Percentiles rank a stretch among this genome's conserved stretches.
These are phyloP conservation scores for Pterulicium gracile DNA, from an alignment of 1,284 basidiomycete genomes.

Conservation along the genomic window DNA sequence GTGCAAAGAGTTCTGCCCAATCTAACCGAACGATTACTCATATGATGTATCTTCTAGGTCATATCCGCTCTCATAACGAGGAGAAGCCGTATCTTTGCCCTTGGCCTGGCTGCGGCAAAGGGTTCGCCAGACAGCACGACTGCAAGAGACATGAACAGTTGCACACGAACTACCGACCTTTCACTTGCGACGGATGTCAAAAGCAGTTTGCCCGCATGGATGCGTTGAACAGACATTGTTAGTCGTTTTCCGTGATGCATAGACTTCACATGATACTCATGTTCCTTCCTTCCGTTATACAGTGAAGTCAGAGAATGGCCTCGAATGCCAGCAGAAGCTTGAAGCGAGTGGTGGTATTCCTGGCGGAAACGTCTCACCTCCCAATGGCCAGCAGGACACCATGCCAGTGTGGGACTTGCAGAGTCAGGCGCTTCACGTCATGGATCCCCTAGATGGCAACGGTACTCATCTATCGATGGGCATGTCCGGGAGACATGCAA, in stretches of 20 bases:
- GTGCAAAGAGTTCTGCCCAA: conserved; percentile 15
- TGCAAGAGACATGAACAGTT: conserved; percentile 71
- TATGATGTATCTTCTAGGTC: conserved; percentile 31
- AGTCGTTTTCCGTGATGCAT: conserved; percentile 18
- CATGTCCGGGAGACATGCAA: background rate
- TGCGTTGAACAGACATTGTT: conserved; percentile 50
- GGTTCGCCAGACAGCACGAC: conserved; percentile 78
- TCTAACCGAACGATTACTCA: conserved; percentile 10
- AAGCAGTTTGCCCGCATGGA: conserved; percentile 57
- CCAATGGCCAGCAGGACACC: background rate
- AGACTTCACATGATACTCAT: background rate
- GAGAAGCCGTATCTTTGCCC: conserved; percentile 79
- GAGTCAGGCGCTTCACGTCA: background rate
- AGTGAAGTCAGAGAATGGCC: background rate
- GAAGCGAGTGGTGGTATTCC: background rate
- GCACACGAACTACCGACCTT: conserved; percentile 50
- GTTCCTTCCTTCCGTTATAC: background rate
- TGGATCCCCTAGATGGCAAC: background rate
- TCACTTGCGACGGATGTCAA: conserved; percentile 52
- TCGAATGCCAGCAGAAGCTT: background rate
- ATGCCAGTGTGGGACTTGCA: background rate
- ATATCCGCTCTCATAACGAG: conserved; percentile 75
- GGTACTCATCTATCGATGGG: background rate
- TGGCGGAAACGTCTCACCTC: background rate
- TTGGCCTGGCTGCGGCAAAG: conserved; percentile 78